phyloP scores from a whole-genome alignment of 2,329 filamentous ascomycete genomes.

The Fusarium citri region DNA sequence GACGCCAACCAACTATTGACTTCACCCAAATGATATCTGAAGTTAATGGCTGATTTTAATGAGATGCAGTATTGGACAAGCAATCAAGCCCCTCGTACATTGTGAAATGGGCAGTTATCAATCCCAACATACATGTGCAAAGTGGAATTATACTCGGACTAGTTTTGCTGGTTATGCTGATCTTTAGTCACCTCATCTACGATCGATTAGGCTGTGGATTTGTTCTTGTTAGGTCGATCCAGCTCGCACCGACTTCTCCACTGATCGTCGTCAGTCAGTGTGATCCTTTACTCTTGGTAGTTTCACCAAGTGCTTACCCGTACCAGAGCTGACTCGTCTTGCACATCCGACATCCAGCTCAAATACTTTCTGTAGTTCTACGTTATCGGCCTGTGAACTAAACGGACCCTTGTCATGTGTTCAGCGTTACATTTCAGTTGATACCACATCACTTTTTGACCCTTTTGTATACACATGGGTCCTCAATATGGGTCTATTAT shows the following conservation, averaged over 20 bases:
- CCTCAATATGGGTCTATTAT: neutral
- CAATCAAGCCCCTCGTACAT: conserved; percentile 23
- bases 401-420: neutral
- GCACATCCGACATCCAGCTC: neutral
- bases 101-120: neutral
- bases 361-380: neutral
- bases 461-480: conserved; percentile 6
- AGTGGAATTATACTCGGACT: neutral
- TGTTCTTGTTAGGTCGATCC: conserved; percentile 3
- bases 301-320: conserved; percentile 7
- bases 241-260: conserved; percentile 16
- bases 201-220: conserved; percentile 30
- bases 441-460: conserved; percentile 8
- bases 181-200: conserved; percentile 32
- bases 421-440: conserved; percentile 26
- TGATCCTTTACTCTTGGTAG: conserved; percentile 3
- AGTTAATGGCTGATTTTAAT: neutral
- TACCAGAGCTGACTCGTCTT: conserved; percentile 25
- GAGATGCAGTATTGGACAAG: neutral
- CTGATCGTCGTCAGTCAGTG: conserved; percentile 25
- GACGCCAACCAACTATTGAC: neutral
- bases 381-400: neutral
- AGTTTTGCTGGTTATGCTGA: conserved; percentile 2
- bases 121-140: neutral
- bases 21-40: neutral